Evolutionary conservation across 176 grass and related monocot species (phyloP).

Genomic region (Musa troglodytarum): DNA sequence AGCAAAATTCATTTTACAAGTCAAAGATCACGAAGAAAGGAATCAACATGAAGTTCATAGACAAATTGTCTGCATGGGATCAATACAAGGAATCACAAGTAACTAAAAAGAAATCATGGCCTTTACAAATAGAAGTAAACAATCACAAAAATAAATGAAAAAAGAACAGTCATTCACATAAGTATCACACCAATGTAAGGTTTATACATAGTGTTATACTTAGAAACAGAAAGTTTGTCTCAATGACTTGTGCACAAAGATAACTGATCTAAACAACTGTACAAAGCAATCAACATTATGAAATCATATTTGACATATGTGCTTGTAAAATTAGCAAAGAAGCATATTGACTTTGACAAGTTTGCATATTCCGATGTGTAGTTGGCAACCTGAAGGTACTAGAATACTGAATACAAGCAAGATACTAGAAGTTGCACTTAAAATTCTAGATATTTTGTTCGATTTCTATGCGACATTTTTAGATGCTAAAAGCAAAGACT

Average conservation of each 20-base stretch:
- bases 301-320: too few relatives aligned
- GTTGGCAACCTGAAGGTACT: not conserved
- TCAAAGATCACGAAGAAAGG: not conserved
- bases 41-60: not conserved
- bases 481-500: too few relatives aligned
- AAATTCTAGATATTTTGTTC: not conserved
- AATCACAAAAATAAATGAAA: not conserved
- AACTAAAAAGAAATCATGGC: not conserved
- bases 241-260: too few relatives aligned
- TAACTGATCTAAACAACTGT: too few relatives aligned
- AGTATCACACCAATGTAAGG: not conserved
- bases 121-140: not conserved
- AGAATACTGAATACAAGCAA: not conserved
- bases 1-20: slow-evolving; percentile 1
- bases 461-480: too few relatives aligned
- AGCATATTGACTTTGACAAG: too few relatives aligned
- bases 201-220: too few relatives aligned
- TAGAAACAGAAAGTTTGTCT: too few relatives aligned
- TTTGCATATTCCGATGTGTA: too few relatives aligned
- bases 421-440: not conserved
- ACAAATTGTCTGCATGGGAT: not conserved
- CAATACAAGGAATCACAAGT: not conserved
- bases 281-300: too few relatives aligned
- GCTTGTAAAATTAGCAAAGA: too few relatives aligned
- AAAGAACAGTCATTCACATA: not conserved